These are phyloP conservation scores for Cucumis cinereus DNA, from an alignment of 306 rosid genomes.

Conservation along the genomic window DNA sequence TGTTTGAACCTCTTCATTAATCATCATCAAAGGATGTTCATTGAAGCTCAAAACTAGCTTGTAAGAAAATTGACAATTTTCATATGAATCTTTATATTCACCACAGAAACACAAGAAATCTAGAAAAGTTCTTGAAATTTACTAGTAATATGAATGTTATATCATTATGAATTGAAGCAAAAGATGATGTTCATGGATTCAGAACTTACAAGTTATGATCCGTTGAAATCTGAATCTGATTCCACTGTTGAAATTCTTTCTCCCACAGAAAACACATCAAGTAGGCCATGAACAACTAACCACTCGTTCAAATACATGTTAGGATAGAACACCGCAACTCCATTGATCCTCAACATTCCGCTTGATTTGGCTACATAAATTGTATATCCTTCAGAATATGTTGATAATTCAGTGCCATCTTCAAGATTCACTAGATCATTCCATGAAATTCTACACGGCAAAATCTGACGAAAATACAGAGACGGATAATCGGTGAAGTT, in stretches of 20 bases:
- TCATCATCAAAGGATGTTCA: background rate
- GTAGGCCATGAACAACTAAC: constrained; percentile 63
- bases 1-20: background rate
- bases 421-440: constrained; percentile 34
- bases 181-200: background rate
- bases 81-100: background rate
- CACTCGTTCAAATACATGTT: constrained; percentile 32
- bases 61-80: background rate
- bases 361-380: constrained; percentile 35
- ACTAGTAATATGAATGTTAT: background rate
- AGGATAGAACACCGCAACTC: constrained; percentile 37
- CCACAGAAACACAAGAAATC: background rate
- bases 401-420: constrained; percentile 31
- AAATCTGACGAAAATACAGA: constrained; percentile 55
- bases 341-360: constrained; percentile 43
- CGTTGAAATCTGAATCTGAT: constrained; percentile 5
- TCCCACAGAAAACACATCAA: constrained; percentile 19
- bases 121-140: background rate
- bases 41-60: background rate
- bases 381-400: constrained; percentile 41
- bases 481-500: constrained; percentile 28
- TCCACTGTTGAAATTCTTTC: background rate
- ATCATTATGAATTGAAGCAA: background rate
- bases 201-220: background rate
- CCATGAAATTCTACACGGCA: constrained; percentile 57